Evolutionary conservation across 2,329 filamentous ascomycete species (phyloP).

Genomic region (Xylaria sp.): DNA sequence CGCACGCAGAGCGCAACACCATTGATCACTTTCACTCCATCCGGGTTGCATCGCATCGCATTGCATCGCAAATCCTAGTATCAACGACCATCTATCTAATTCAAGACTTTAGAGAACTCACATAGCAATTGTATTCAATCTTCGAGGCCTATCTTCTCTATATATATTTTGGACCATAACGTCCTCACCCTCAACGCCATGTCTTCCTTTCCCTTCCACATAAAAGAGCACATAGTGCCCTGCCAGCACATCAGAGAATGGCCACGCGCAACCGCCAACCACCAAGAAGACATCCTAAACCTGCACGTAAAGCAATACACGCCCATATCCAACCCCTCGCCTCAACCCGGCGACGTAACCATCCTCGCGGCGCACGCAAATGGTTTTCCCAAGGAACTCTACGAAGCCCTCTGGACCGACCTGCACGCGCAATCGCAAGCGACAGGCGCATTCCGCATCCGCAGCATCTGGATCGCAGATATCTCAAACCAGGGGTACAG

Average conservation of each 20-base stretch:
- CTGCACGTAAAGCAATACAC: slow-evolving; percentile 85
- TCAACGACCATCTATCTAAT: too few species aligned
- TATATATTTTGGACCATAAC: background rate
- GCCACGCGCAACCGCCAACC: slow-evolving; percentile 62
- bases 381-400: slow-evolving; percentile 92
- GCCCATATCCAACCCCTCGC: slow-evolving; percentile 62
- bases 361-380: slow-evolving; percentile 86
- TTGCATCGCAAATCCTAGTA: too few species aligned
- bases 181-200: slow-evolving; percentile 1
- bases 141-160: too few species aligned
- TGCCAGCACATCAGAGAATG: slow-evolving; percentile 80
- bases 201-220: slow-evolving; percentile 48
- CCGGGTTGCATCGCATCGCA: too few species aligned
- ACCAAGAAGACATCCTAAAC: slow-evolving; percentile 68
- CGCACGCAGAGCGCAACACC: too few species aligned
- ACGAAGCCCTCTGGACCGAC: slow-evolving; percentile 88
- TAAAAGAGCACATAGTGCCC: slow-evolving; percentile 69
- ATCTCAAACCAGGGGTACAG: slow-evolving; percentile 80
- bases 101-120: too few species aligned
- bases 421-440: slow-evolving; percentile 49
- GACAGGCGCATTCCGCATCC: slow-evolving; percentile 60
- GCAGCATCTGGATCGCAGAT: slow-evolving; percentile 85
- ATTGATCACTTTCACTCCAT: too few species aligned
- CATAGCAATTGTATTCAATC: too few species aligned
- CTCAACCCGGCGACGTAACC: slow-evolving; percentile 71